phyloP scores from a whole-genome alignment of 1,139 yeast species.

The Candida sanyaensis region DNA sequence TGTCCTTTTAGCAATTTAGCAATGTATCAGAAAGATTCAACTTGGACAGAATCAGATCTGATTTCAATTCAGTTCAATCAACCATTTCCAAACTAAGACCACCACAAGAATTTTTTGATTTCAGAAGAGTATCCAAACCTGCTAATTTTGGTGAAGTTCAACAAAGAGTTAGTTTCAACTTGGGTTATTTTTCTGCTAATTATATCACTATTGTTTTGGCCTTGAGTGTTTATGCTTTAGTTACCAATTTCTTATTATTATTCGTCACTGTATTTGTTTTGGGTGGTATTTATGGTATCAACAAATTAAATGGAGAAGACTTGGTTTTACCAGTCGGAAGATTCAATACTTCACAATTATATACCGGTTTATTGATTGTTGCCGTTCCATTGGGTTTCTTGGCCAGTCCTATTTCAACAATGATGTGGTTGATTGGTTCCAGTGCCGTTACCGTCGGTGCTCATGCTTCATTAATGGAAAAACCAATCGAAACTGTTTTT shows the following conservation, averaged over 20 bases:
- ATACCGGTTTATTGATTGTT: slow-evolving; percentile 78
- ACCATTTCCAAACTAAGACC: slow-evolving; percentile 78
- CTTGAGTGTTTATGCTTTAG: slow-evolving; percentile 56
- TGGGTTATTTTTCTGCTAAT: slow-evolving; percentile 86
- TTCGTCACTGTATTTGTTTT: slow-evolving; percentile 73
- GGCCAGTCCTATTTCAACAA: slow-evolving; percentile 91
- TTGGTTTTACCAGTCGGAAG: slow-evolving; percentile 68
- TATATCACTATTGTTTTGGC: slow-evolving; percentile 75
- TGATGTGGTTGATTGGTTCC: slow-evolving; percentile 97
- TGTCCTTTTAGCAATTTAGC: slow-evolving; percentile 11
- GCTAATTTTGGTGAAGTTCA: slow-evolving; percentile 87
- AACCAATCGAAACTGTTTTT: slow-evolving; percentile 96
- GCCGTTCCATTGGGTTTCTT: slow-evolving; percentile 87
- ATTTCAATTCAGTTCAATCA: slow-evolving; percentile 48
- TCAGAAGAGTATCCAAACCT: slow-evolving; percentile 88
- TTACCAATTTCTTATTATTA: slow-evolving; percentile 81
- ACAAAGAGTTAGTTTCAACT: slow-evolving; percentile 81
- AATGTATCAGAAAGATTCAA: slow-evolving; percentile 49
- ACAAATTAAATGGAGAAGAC: slow-evolving; percentile 78
- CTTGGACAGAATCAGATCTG: slow-evolving; percentile 50
- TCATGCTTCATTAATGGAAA: slow-evolving; percentile 94
- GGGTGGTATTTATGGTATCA: slow-evolving; percentile 79
- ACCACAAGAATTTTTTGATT: slow-evolving; percentile 91
- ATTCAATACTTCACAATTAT: slow-evolving; percentile 79
- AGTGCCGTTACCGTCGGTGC: slow-evolving; percentile 84